Percentiles rank a stretch among this genome's conserved stretches.
Evolutionary conservation across 257 asterid genomes (phyloP).

Genomic region (Rehmannia glutinosa): DNA sequence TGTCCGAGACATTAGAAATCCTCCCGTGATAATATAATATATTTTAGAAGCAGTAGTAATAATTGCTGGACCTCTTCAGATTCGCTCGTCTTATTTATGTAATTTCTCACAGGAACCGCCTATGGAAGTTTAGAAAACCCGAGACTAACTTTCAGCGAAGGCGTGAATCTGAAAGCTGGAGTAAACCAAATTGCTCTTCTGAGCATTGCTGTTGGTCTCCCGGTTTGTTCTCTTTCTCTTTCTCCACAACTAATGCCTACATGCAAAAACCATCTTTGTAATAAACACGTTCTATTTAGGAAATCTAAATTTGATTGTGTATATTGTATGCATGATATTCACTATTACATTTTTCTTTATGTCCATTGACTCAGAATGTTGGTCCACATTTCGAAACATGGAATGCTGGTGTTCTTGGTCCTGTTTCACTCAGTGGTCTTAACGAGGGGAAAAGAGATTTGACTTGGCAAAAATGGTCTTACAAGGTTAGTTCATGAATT

Average conservation of each 20-base stretch:
- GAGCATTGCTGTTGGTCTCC: conserved; percentile 60
- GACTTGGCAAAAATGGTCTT: not conserved
- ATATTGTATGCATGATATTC: not conserved
- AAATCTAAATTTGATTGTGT: not conserved
- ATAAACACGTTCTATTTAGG: no score
- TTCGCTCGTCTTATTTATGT: conserved; percentile 17
- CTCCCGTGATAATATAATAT: no score
- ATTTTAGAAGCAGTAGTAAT: not conserved
- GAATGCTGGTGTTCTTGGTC: not conserved
- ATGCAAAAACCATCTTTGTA: not conserved
- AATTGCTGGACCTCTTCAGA: not conserved
- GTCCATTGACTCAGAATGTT: not conserved
- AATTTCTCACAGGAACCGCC: conserved; percentile 37
- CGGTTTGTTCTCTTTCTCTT: conserved; percentile 38
- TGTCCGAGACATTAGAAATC: no score
- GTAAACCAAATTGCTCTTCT: conserved; percentile 55
- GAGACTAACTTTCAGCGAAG: conserved; percentile 32
- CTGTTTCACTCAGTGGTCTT: not conserved
- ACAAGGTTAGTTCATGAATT: not conserved
- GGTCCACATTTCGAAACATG: not conserved
- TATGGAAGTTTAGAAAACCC: conserved; percentile 52
- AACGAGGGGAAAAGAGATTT: not conserved
- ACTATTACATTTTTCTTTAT: not conserved
- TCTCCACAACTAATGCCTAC: not conserved
- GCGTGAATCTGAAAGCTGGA: conserved; percentile 4